phyloP scores from a whole-genome alignment of 352 stramenopile genomes.

The Phytophthora pini region DNA sequence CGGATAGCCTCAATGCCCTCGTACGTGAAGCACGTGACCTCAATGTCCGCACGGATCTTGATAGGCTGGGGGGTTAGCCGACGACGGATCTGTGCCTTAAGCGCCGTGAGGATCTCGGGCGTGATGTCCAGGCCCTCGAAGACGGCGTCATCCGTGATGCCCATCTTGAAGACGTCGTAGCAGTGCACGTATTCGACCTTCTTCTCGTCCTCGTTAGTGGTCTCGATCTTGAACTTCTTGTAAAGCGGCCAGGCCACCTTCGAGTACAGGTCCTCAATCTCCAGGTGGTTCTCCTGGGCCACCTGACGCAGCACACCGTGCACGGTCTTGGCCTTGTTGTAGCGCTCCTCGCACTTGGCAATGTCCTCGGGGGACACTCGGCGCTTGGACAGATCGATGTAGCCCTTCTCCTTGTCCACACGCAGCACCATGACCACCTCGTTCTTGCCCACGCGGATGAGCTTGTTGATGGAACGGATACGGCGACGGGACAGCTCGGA shows the following conservation, averaged over 20 bases:
- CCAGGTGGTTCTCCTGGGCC: slow-evolving; percentile 75
- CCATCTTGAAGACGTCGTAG: slow-evolving; percentile 99
- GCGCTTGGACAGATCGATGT: slow-evolving; percentile 99
- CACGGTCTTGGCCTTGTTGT: slow-evolving; percentile 99
- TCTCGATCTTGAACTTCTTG: slow-evolving; percentile 95
- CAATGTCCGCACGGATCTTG: slow-evolving; percentile 99
- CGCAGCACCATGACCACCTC: slow-evolving; percentile 99
- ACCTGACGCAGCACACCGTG: slow-evolving; percentile 94
- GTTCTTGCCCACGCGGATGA: slow-evolving; percentile 99
- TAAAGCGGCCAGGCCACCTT: slow-evolving; percentile 98
- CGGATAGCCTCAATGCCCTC: slow-evolving; percentile 99
- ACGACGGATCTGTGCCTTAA: slow-evolving; percentile 97
- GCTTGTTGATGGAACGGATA: slow-evolving; percentile 99
- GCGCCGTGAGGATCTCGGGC: slow-evolving; percentile 82
- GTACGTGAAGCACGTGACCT: slow-evolving; percentile 99
- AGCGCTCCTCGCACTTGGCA: slow-evolving; percentile 98
- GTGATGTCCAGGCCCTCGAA: slow-evolving; percentile 93
- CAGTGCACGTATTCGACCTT: slow-evolving; percentile 96
- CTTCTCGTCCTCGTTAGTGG: slow-evolving; percentile 80
- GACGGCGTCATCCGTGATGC: slow-evolving; percentile 92
- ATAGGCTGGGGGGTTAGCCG: slow-evolving; percentile 98
- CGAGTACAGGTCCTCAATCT: slow-evolving; percentile 87
- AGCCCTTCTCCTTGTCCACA: slow-evolving; percentile 99
- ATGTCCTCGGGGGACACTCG: slow-evolving; percentile 99
- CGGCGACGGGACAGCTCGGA: slow-evolving; percentile 98